phyloP scores from a whole-genome alignment of 441 rosid species.

The Aleurites moluccanus region DNA sequence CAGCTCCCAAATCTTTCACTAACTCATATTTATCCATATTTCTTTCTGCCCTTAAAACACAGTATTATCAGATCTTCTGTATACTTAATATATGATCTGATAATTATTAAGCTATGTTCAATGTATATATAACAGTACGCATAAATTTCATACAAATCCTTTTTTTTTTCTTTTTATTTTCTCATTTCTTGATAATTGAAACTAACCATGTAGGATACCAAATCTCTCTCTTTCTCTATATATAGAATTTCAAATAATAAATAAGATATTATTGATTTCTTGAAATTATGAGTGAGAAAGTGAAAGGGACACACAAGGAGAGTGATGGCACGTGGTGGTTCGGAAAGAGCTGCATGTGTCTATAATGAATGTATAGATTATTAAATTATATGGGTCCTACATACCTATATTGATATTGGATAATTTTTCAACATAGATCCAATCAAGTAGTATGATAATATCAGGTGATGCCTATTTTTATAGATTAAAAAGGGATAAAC shows the following conservation, averaged over 20 bases:
- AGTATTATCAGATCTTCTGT: too few relatives aligned
- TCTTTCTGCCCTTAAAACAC: background rate
- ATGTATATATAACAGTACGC: background rate
- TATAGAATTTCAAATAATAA: background rate
- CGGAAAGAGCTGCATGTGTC: too few relatives aligned
- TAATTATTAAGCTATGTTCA: too few relatives aligned
- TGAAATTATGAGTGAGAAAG: conserved; percentile 16
- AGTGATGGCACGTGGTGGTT: conserved; percentile 33
- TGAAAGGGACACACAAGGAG: conserved; percentile 19
- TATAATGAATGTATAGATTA: too few relatives aligned
- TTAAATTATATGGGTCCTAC: too few relatives aligned
- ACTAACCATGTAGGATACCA: background rate
- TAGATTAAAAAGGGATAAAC: too few relatives aligned
- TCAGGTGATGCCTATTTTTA: too few relatives aligned
- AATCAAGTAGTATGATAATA: too few relatives aligned
- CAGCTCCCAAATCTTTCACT: conserved; percentile 81
- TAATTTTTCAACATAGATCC: too few relatives aligned
- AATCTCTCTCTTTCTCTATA: background rate
- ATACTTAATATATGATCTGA: background rate
- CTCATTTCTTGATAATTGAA: background rate
- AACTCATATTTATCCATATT: conserved; percentile 62
- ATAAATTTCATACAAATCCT: background rate
- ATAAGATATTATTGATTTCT: background rate
- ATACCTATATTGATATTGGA: too few relatives aligned
- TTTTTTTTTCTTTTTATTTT: too few relatives aligned